These are phyloP conservation scores for Sugiyamaella japonica DNA, from an alignment of 1,139 yeast species.

Conservation along the genomic window DNA sequence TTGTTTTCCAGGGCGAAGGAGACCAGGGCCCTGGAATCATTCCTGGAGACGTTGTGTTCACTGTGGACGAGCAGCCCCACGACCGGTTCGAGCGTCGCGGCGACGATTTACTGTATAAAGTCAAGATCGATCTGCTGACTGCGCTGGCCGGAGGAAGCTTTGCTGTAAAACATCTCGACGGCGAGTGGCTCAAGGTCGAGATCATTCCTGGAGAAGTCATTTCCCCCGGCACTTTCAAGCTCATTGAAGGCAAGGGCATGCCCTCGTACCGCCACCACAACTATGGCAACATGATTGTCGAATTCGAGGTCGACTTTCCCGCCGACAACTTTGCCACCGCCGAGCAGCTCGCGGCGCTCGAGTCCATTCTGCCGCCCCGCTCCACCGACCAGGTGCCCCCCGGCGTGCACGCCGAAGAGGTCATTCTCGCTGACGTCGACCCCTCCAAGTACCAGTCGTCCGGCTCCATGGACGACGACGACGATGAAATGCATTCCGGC, in stretches of 20 bases:
- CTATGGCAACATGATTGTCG: constrained; percentile 52
- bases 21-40: constrained; percentile 95
- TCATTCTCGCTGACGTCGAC: constrained; percentile 63
- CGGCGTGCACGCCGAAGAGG: constrained; percentile 69
- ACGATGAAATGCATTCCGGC: constrained; percentile 58
- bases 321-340: constrained; percentile 41
- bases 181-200: constrained; percentile 79
- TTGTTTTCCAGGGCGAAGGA: constrained; percentile 93
- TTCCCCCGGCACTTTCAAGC: constrained; percentile 77
- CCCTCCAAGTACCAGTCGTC: constrained; percentile 50
- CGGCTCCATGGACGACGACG: constrained; percentile 48
- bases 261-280: constrained; percentile 56
- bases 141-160: constrained; percentile 96
- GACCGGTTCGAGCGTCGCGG: constrained; percentile 82
- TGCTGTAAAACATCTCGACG: constrained; percentile 74
- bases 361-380: constrained; percentile 47
- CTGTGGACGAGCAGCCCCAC: constrained; percentile 86
- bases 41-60: constrained; percentile 95
- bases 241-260: constrained; percentile 95
- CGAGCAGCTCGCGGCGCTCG: constrained; percentile 43
- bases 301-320: constrained; percentile 57
- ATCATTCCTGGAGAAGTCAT: constrained; percentile 93
- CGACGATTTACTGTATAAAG: constrained; percentile 81
- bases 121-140: constrained; percentile 86
- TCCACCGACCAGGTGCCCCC: constrained; percentile 37